Conservation (phyloP, 352 stramenopile species). For the Stephanocyclus meneghinianus region DNA sequence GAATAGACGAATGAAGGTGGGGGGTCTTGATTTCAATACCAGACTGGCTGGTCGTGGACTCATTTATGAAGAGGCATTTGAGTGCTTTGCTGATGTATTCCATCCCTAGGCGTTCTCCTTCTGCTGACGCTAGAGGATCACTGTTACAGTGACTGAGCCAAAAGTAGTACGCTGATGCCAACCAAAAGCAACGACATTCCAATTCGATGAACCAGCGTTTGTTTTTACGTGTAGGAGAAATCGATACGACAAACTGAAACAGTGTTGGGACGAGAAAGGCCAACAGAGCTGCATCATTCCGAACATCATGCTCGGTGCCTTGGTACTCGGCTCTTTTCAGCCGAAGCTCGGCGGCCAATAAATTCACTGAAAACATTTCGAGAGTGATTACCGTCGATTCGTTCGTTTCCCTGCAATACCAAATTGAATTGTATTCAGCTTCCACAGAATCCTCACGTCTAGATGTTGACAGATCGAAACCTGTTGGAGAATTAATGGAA, state of each 20-base stretch:
- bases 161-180: slow-evolving; percentile 67
- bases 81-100: slow-evolving; percentile 62
- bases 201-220: slow-evolving; percentile 31
- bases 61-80: slow-evolving; percentile 24
- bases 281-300: slow-evolving; percentile 63
- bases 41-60: slow-evolving; percentile 4
- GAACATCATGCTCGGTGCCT: slow-evolving; percentile 41
- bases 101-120: slow-evolving; percentile 58
- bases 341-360: slow-evolving; percentile 72
- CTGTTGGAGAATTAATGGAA: slow-evolving; percentile 5
- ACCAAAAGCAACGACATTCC: slow-evolving; percentile 67
- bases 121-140: slow-evolving; percentile 54
- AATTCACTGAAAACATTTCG: slow-evolving; percentile 71
- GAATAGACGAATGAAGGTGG: slow-evolving; percentile 64
- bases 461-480: slow-evolving; percentile 39
- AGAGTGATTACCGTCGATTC: slow-evolving; percentile 6
- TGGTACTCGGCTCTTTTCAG: slow-evolving; percentile 71
- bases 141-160: slow-evolving; percentile 63
- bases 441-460: slow-evolving; percentile 6
- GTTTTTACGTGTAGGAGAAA: slow-evolving; percentile 26
- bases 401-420: slow-evolving; percentile 44
- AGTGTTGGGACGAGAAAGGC: slow-evolving; percentile 62
- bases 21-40: slow-evolving; percentile 49
- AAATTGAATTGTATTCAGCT: slow-evolving; percentile 20
- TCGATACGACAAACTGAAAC: slow-evolving; percentile 46